Evolutionary conservation across 306 rosid species (phyloP), one percentile per base, ranked within the genome.

Genomic region (Senna tora): DNA sequence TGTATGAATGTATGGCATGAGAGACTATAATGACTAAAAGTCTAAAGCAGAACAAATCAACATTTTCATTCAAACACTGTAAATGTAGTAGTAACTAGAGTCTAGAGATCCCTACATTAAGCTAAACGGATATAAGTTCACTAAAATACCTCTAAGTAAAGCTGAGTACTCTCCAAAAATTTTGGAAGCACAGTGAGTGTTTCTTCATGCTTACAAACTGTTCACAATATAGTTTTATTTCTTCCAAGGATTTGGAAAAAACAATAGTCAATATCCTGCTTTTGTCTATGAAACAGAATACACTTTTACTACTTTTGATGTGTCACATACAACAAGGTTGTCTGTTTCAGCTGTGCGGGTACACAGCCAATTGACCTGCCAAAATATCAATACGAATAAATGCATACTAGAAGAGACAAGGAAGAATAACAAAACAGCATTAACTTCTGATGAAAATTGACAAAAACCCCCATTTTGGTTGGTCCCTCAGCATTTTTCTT

Each of bases 351-450:
- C 78, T 41, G 89, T 79, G 81, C 88, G 84, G 52, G 93, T 89
- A 75, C 97, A 94, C 15, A 91, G 84, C 90, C 96, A 86, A 81
- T 91, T 94, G 62, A 91, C 97, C 99, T 94, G 96, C 74, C 74
- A 59, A 75, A 57, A 51, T 6, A 76, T 77, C 47, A 53, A 38
- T 39, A 62, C 49, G 46, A 34, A 64, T 65, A 62, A 84, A 73
- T 19, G 36, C 51, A 67, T 13, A 7, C 0, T 36, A 19, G 30
- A 6, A 54, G 52, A 36, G 4, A 64, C 13, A 75, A 50, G 55
- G 67, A 34, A 21, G 50, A 69, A 69, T 14, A 78, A 58, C 42
- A 20, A 77, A 25, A 25, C 30, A 25, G 30, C 30, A 25, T 25
- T 1, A 36, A 36, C 5, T 36, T 36, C 6, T 36, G 39, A 36